Evolutionary conservation across 2,329 filamentous ascomycete genomes (phyloP), one percentile per base, ranked within the genome.

Genomic region (Neonectria ditissima): DNA sequence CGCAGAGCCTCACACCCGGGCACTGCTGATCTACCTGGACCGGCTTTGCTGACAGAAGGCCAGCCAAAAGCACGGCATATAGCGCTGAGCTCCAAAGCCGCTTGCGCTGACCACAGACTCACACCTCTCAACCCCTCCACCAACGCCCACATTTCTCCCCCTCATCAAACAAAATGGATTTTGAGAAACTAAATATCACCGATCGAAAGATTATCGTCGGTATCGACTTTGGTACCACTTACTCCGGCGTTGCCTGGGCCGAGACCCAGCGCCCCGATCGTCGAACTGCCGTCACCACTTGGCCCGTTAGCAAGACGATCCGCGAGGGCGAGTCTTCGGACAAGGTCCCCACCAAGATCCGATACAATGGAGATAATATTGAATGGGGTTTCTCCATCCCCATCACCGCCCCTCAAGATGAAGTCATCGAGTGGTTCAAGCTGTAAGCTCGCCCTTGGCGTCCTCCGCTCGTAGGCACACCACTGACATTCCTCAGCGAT

Each of bases 141-240:
- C 37, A 47, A 14, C 22, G 45, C 34, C 44, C 16, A 37, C 7
- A 14, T 55, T 13, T 11, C 22, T 51, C 18, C 9, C 22, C 50
- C 18, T 13, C 43, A 34, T 22, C 3, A 22, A 16, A n/a, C 34
- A 56, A 7, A 4, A 80, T 80, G 78, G 77, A 80, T 16, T 78
- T 79, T 37, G 76, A 79, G 39, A 75, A 74, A 54, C 72, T 80
- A 52, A 72, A 71, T 44, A 74, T 73, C 28, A 70, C 66, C 26
- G 77, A 79, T 24, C 78, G 79, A 57, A 81, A 78, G 67, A 78
- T 85, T 69, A 81, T 85, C 34, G 77, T 85, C 55, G 82, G 81
- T 22, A 81, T 86, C 60, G 84, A 86, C 67, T 86, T 86, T 62
- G 84, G 84, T 11, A 86, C 84, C 16, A 87, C 84, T 0, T 86